Evolutionary conservation across 2,329 filamentous ascomycete genomes (phyloP).

Genomic region (Xylaria multiplex): DNA sequence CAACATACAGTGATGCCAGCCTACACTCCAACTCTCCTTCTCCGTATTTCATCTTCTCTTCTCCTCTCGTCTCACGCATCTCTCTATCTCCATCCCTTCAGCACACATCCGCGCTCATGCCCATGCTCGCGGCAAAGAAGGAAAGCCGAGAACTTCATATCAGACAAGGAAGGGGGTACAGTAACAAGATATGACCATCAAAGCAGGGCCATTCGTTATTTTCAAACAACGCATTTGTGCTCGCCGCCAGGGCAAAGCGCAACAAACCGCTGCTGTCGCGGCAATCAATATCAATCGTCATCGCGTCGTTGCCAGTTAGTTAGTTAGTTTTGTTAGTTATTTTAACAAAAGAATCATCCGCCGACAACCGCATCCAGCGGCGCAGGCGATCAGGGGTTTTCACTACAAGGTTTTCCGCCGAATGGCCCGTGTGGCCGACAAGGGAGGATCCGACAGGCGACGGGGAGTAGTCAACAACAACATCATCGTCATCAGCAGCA

Average conservation of each 20-base stretch:
- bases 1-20: not conserved
- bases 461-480: constrained; percentile 16
- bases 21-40: not conserved
- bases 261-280: constrained; percentile 5
- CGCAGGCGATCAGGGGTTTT: constrained; percentile 27
- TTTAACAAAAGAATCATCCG: not conserved
- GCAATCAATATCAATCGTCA: not conserved
- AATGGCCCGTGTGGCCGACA: constrained; percentile 48
- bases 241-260: not conserved
- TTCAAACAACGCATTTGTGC: constrained; percentile 13
- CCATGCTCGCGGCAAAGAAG: not conserved
- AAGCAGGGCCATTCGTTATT: constrained; percentile 7
- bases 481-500: not conserved
- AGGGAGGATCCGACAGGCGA: constrained; percentile 41
- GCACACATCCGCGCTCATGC: no score
- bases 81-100: not conserved
- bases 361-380: constrained; percentile 26
- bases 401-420: constrained; percentile 37
- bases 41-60: not conserved
- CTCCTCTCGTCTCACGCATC: constrained; percentile 4
- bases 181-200: not conserved
- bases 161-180: constrained; percentile 7
- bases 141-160: not conserved
- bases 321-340: not conserved
- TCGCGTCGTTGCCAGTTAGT: no score